Percentiles rank a stretch among this genome's conserved stretches.
Evolutionary conservation across 2,329 filamentous ascomycete species (phyloP).

Genomic region (Xylariaceae sp.): DNA sequence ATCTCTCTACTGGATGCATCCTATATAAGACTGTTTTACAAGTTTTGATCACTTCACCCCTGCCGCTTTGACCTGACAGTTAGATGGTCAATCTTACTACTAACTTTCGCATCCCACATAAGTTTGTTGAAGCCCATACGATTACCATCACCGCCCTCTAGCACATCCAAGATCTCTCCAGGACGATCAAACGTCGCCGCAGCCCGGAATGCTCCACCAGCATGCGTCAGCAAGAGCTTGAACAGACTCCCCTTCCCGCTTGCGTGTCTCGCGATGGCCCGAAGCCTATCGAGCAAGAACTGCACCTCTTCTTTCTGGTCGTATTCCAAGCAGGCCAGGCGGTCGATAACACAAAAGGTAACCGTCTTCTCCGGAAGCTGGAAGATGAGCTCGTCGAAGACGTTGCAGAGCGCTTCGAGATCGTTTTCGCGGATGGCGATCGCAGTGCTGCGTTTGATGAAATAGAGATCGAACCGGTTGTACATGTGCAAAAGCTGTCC

Average conservation of each 20-base stretch:
- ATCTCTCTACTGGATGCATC: too few relatives aligned
- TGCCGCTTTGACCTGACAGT: too few relatives aligned
- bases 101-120: conserved; percentile 14
- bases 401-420: conserved; percentile 8
- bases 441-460: conserved; percentile 10
- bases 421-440: conserved; percentile 9
- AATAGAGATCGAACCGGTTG: conserved; percentile 10
- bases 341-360: conserved; percentile 11
- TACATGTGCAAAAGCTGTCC: conserved; percentile 12
- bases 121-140: conserved; percentile 17
- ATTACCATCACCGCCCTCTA: conserved; percentile 14
- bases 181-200: conserved; percentile 1
- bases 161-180: conserved; percentile 9
- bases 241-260: conserved; percentile 12
- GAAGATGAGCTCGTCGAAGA: conserved; percentile 14
- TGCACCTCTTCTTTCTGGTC: conserved; percentile 4
- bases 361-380: conserved; percentile 12
- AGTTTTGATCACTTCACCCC: too few relatives aligned
- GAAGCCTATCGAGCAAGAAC: conserved; percentile 5
- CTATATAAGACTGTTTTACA: too few relatives aligned
- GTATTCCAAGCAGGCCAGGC: conserved; percentile 10
- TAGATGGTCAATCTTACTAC: conserved; percentile 4
- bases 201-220: conserved; percentile 7
- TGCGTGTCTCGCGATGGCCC: conserved; percentile 3
- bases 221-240: conserved; percentile 14